Conservation (phyloP, 768 basidiomycete genomes). For the Lactifluus pinguis region DNA sequence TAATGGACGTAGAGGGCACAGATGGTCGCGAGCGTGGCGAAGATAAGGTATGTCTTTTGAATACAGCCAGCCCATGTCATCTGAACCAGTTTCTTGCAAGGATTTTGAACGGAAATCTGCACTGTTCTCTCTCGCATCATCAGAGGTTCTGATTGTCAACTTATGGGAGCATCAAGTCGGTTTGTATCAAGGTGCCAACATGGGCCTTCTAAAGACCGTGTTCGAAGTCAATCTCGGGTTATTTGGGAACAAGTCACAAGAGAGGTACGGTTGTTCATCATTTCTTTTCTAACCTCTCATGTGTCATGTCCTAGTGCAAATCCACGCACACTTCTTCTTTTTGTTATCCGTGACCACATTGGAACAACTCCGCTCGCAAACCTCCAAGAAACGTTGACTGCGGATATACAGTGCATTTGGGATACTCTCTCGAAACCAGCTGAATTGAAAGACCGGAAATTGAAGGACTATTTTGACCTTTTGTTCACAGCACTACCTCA, state of each 20-base stretch:
- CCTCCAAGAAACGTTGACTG: constrained; percentile 75
- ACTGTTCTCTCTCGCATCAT: constrained; percentile 91
- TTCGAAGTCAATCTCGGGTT: constrained; percentile 95
- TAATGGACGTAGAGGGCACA: constrained; percentile 99
- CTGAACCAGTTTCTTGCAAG: constrained; percentile 27
- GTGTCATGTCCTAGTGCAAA: constrained; percentile 33
- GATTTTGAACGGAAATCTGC: constrained; percentile 99
- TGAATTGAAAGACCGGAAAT: constrained; percentile 63
- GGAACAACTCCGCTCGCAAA: constrained; percentile 87
- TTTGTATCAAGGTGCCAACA: constrained; percentile 96
- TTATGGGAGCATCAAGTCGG: constrained; percentile 99
- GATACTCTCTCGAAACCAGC: constrained; percentile 81
- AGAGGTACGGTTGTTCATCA: constrained; percentile 32
- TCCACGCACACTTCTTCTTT: constrained; percentile 90
- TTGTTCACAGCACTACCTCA: constrained; percentile 90
- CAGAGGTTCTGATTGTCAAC: constrained; percentile 92
- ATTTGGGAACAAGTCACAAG: constrained; percentile 70
- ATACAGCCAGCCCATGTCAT: neutral
- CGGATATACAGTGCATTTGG: constrained; percentile 90
- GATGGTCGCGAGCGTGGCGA: constrained; percentile 98
- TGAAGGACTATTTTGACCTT: constrained; percentile 95
- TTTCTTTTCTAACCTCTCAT: neutral
- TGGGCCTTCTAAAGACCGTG: constrained; percentile 97
- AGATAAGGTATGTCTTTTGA: constrained; percentile 59
- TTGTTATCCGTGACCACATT: constrained; percentile 97